Evolutionary conservation across 2,329 filamentous ascomycete species (phyloP), one percentile per base, ranked within the genome.

Genomic region (Tolypocladium inflatum): DNA sequence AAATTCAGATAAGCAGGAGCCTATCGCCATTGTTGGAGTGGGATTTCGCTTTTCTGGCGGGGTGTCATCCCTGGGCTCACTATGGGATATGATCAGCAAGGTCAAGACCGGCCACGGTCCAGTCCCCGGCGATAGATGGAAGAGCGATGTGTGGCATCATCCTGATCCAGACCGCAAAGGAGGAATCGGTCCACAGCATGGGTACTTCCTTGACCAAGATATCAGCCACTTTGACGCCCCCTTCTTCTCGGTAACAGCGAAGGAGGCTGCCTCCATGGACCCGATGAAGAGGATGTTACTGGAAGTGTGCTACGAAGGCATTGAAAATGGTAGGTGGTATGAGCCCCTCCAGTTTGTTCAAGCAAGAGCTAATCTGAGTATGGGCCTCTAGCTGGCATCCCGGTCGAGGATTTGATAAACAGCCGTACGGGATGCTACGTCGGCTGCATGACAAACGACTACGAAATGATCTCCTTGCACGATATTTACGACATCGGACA

Each of bases 61-160:
- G 3, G 61, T 72, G 11, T 54, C 58, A 1, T 63, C 64, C 41
- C 57, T 64, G 0, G 54, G 62, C 17, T 62, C 61, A 2, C 69
- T 67, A 42, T 74, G 70, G 70, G 64, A 70, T 55, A 60, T 73
- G 6, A 61, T 74, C 0, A 17, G 65, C 51, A 68, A 70, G 43
- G 65, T 66, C 19, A 60, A 58, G 10, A 64, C 64, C 54, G 65
- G 60, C 5, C 61, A 62, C 9, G 63, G 62, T 33, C 56, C 54
- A 11, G 64, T 72, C 1, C 70, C 70, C 3, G 48, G 56, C 10
- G 64, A 59, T 51, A 62, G 69, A 21, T 72, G 64, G 60, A 64
- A 66, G 50, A 59, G 65, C 42, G 59, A 64, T 15, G 60, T 63
- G n/a, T 68, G 51, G 51, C 57, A 60, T 6, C 55, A 57, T 4